Conservation (phyloP, 2,329 filamentous ascomycete genomes). For the Ophiostoma sp. region DNA sequence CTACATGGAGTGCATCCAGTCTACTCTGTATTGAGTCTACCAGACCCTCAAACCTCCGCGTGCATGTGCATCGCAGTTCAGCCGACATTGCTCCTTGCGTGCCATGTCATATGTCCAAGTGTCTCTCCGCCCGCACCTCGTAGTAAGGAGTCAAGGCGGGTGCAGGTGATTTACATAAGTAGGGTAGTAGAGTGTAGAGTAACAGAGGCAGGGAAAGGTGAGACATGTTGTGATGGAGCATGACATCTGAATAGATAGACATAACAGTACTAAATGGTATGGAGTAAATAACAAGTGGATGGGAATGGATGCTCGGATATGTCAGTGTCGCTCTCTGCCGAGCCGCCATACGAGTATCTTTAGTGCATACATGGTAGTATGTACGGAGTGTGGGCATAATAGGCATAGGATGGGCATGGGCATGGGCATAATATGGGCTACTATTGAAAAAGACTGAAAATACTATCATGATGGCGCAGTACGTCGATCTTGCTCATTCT, state of each 20-base stretch:
- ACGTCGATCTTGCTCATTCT: conserved; percentile 2
- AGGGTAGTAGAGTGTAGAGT: background rate
- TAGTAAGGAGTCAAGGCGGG: background rate
- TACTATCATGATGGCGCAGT: conserved; percentile 5
- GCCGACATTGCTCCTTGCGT: background rate
- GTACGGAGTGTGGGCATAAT: no score
- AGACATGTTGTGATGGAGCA: background rate
- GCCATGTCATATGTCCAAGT: background rate
- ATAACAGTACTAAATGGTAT: background rate
- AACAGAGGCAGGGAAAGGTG: background rate
- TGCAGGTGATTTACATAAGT: background rate
- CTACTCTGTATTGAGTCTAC: background rate
- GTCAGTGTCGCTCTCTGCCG: background rate
- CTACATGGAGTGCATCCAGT: background rate
- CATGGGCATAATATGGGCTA: background rate
- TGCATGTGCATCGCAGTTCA: conserved; percentile 9
- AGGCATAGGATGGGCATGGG: no score
- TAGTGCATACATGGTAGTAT: no score
- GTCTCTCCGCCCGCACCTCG: background rate
- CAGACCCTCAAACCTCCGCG: background rate
- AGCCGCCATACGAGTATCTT: background rate
- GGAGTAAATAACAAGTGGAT: background rate
- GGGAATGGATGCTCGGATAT: background rate
- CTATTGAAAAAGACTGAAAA: background rate
- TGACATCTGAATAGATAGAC: background rate